Conservation (phyloP, 2,329 filamentous ascomycete species). For the Ambrosiella cleistominuta region DNA sequence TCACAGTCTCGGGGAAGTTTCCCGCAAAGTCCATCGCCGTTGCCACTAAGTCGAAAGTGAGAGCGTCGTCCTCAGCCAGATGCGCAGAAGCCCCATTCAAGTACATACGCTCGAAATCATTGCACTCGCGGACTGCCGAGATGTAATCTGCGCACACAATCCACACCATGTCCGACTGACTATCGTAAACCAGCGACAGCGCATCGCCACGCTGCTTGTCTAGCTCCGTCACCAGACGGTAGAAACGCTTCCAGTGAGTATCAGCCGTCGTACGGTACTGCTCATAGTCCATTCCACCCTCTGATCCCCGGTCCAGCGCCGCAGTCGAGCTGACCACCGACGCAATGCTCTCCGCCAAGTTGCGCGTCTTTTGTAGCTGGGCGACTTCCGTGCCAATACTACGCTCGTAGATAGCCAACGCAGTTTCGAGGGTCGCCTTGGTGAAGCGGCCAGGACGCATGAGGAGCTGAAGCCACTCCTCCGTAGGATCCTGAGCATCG, state of each 20-base stretch:
- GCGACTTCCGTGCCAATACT: conserved; percentile 27
- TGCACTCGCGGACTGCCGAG: conserved; percentile 64
- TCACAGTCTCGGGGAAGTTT: conserved; percentile 50
- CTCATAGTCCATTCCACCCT: conserved; percentile 55
- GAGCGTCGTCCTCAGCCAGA: conserved; percentile 34
- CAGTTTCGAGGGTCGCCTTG: conserved; percentile 62
- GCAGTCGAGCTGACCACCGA: conserved; percentile 53
- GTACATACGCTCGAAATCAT: conserved; percentile 54
- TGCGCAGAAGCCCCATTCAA: conserved; percentile 22
- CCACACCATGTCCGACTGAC: conserved; percentile 57
- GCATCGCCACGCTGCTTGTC: conserved; percentile 75
- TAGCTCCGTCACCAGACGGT: conserved; percentile 66
- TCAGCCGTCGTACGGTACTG: conserved; percentile 58
- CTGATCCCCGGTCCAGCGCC: conserved; percentile 40
- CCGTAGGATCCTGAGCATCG: conserved; percentile 52
- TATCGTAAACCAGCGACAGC: conserved; percentile 59
- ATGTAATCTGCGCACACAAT: conserved; percentile 68
- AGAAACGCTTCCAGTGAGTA: conserved; percentile 78
- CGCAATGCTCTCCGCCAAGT: conserved; percentile 61
- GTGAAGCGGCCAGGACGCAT: conserved; percentile 73
- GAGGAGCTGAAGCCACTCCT: conserved; percentile 75
- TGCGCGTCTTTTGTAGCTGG: conserved; percentile 28
- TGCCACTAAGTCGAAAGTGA: conserved; percentile 45
- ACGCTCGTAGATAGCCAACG: conserved; percentile 63
- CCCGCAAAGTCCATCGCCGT: conserved; percentile 55